Evolutionary conservation across 2,329 filamentous ascomycete genomes (phyloP), one percentile per base, ranked within the genome.

Genomic region (Metarhizium robertsii): DNA sequence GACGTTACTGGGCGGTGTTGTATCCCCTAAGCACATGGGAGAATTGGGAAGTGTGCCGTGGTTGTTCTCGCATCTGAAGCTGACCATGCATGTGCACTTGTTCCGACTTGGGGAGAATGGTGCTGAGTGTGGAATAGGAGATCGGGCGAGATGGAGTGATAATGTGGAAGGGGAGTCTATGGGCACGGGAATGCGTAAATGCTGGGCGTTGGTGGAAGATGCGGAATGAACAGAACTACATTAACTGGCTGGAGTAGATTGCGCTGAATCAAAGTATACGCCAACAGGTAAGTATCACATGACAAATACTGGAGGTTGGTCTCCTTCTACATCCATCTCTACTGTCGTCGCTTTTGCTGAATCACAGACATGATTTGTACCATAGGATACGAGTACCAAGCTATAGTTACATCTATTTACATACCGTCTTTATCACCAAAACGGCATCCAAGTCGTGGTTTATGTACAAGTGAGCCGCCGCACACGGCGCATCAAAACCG

Each of bases 171-270:
- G 61, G 1, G 76, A 79, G 62, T 79, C 78, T 0, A 82, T 83
- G 79, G 79, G 79, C 0, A 81, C 79, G 0, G 79, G 79, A 0
- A 82, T 83, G 79, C 71, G 75, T 42, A 81, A 79, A 61, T 82
- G 79, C 62, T 82, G 79, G 79, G 65, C 71, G 2, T 64, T 81
- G 53, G 71, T 70, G 3, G 65, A 66, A 53, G 65, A 66, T 29
- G 59, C 57, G 14, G 59, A 57, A 83, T 84, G 80, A 20, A 59
- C 14, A 55, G 53, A 42, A 20, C 55, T 11, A 5, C 10, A 34
- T 34, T 11, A 34, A 34, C 7, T 34, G 10, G 32, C 32, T 11
- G 7, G 32, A 34, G 32, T 8, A 34, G 0, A 34, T 34, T 34
- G 32, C 6, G 2, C 32, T 34, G 10, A 34, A 34, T 1, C 25